A percentile compares a stretch with the other conserved stretches of the same genome.
Conservation (phyloP, 1,139 yeast species). For the Taphrina populina region DNA sequence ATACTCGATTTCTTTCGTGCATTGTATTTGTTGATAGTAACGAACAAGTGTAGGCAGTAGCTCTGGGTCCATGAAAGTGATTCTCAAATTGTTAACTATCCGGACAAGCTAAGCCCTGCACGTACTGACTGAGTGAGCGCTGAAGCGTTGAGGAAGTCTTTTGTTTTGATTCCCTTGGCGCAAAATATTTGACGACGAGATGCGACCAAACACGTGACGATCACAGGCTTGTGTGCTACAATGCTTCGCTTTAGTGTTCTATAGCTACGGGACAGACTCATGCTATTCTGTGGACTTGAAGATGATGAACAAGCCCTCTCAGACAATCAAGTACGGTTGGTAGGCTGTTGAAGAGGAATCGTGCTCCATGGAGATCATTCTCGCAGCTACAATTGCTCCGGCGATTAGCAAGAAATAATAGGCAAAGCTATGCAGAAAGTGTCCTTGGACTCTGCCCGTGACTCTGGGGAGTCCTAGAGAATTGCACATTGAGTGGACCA, state of each 20-base stretch:
- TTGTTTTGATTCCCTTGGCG: too few relatives aligned
- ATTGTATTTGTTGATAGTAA: conserved; percentile 15
- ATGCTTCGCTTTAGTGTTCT: too few relatives aligned
- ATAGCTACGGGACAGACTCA: too few relatives aligned
- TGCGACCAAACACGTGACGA: too few relatives aligned
- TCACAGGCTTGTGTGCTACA: too few relatives aligned
- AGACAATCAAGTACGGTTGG: conserved; percentile 24
- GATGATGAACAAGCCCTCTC: neutral
- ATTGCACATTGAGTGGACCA: conserved; percentile 74
- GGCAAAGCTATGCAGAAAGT: conserved; percentile 41
- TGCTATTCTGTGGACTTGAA: too few relatives aligned
- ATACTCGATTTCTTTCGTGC: conserved; percentile 30
- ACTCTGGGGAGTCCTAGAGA: conserved; percentile 70
- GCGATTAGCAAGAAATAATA: conserved; percentile 51
- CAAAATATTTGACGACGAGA: too few relatives aligned
- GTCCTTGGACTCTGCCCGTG: conserved; percentile 35
- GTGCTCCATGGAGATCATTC: conserved; percentile 16
- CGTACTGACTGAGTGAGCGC: too few relatives aligned
- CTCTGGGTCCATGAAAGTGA: conserved; percentile 18
- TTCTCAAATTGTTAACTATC: too few relatives aligned
- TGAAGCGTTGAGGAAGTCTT: too few relatives aligned
- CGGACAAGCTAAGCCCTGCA: too few relatives aligned
- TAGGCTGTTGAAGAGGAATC: conserved; percentile 2
- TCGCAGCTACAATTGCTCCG: conserved; percentile 50
- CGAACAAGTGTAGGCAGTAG: conserved; percentile 3